Evolutionary conservation across 441 rosid genomes (phyloP), one percentile per base, ranked within the genome.

Genomic region (Manihot esculenta): DNA sequence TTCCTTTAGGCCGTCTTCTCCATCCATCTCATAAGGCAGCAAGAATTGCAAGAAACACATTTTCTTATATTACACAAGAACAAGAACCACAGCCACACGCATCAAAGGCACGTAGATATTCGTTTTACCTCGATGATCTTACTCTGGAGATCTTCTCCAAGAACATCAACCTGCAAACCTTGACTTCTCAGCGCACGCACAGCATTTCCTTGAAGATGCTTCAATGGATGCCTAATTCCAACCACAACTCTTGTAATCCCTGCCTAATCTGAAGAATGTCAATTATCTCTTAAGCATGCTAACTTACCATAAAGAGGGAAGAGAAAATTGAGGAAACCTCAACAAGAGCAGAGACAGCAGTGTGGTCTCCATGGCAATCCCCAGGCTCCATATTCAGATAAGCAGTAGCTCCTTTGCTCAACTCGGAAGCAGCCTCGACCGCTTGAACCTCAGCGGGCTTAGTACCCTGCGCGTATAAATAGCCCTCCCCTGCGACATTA

Each of bases 351-450:
- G 96, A 94, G 69, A 89, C 86, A 18, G 97, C 94, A 58, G 89
- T 68, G 72, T 82, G 78, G 71, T 92, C 99, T 38, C 94, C 97
- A 72, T 90, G 89, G 82, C 97, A 94, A 70, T 94, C 97, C n/a
- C 95, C 99, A 47, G 97, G 91, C 83, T 94, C 97, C 91, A 90
- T 73, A 72, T 90, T 94, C 41, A 94, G 77, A 80, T 86, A 94
- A 65, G 97, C 97, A 0, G 89, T 88, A 24, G 89, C 85, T 72
- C 89, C 93, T 75, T 77, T 79, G 50, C 85, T 84, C 62, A 47
- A 72, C 66, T 71, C 83, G 5, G 87, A 86, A 18, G 90, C 91
- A 9, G 89, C 86, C 81, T 90, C 95, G 48, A 84, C 87, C 3
- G 97, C 99, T 62, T 67, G 79, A 3, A 87, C 70, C 82, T 94